Evolutionary conservation across 164 flowering plant genomes (phyloP).

Genomic region (Umbilicus rupestris): DNA sequence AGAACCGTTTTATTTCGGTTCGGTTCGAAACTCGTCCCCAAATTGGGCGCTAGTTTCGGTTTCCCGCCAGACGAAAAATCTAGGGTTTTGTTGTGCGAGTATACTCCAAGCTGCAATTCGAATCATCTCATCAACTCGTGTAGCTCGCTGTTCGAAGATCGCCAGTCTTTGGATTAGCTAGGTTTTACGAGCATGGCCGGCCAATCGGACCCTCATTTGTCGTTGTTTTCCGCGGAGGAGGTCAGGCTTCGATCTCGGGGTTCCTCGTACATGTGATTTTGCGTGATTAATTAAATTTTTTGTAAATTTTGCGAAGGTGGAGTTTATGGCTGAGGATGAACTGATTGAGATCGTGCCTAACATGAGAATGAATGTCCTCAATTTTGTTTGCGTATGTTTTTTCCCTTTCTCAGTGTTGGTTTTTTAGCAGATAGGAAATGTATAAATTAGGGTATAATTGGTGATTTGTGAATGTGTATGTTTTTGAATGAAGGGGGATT

Average conservation of each 20-base stretch:
- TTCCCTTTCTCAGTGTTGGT: neutral
- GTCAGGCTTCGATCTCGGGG: constrained; percentile 17
- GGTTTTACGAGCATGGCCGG: constrained; percentile 44
- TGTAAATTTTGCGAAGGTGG: constrained; percentile 34
- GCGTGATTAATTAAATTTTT: neutral
- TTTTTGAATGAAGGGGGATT: constrained; percentile 54
- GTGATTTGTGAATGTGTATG: neutral
- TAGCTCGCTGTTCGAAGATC: neutral
- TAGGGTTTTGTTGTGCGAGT: neutral
- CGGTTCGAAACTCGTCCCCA: neutral
- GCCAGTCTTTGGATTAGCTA: neutral
- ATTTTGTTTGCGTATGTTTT: constrained; percentile 43
- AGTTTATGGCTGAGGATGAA: constrained; percentile 84
- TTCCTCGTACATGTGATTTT: neutral
- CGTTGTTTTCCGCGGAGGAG: constrained; percentile 64
- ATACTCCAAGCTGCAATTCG: too few relatives aligned
- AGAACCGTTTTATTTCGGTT: neutral
- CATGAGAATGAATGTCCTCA: constrained; percentile 56
- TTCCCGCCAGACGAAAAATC: neutral
- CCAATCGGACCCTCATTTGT: constrained; percentile 51
- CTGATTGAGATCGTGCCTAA: constrained; percentile 67
- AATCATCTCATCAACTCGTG: neutral
- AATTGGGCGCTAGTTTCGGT: neutral
- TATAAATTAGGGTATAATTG: neutral
- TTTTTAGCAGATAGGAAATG: neutral